Evolutionary conservation across 805 yeast species (phyloP).

Genomic region (Kodamaea leandrae): DNA sequence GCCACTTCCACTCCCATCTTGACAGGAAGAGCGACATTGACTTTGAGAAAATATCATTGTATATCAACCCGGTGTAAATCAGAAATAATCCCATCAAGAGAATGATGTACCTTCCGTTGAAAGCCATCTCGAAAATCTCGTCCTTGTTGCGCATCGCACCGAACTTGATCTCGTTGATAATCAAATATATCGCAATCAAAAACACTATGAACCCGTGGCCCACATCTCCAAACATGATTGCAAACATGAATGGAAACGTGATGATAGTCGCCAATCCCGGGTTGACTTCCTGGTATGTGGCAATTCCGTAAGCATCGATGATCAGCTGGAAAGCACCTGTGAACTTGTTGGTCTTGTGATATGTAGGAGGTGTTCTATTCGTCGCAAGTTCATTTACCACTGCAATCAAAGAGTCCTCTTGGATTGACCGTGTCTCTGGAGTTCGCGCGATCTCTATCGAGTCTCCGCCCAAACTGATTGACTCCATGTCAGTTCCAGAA

Average conservation of each 20-base stretch:
- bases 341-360: constrained; percentile 90
- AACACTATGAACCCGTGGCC: constrained; percentile 92
- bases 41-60: constrained; percentile 90
- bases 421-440: neutral
- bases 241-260: constrained; percentile 98
- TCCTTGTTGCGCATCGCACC: constrained; percentile 66
- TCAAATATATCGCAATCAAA: constrained; percentile 67
- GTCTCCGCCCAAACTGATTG: neutral
- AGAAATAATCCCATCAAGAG: constrained; percentile 92
- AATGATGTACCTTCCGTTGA: constrained; percentile 84
- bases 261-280: constrained; percentile 94
- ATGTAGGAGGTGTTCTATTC: constrained; percentile 89
- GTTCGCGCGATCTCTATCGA: neutral
- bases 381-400: constrained; percentile 60
- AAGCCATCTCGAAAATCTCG: constrained; percentile 97
- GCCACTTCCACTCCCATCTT: constrained; percentile 85
- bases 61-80: constrained; percentile 90
- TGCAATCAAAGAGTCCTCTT: constrained; percentile 38
- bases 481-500: constrained; percentile 29
- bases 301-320: constrained; percentile 93
- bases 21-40: constrained; percentile 84
- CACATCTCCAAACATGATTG: constrained; percentile 97
- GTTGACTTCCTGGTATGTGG: constrained; percentile 90
- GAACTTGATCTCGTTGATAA: constrained; percentile 70
- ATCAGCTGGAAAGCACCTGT: constrained; percentile 90